Conservation (phyloP, 2,329 filamentous ascomycete species). For the Pestalotiopsis fici region DNA sequence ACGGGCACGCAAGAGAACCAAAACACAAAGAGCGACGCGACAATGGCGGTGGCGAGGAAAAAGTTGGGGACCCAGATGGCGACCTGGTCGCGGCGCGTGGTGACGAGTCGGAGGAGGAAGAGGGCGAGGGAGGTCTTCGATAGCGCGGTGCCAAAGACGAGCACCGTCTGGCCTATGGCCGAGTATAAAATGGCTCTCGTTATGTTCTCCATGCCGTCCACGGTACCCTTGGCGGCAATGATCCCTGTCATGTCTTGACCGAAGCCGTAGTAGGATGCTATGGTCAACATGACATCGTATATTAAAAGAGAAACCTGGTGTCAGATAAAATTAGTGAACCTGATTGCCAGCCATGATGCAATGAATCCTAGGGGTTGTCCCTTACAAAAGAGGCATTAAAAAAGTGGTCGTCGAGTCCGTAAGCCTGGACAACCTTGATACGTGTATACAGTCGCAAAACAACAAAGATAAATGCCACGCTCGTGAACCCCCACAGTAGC, state of each 20-base stretch:
- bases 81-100: background rate
- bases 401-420: conserved; percentile 9
- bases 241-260: background rate
- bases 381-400: conserved; percentile 9
- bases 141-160: conserved; percentile 1
- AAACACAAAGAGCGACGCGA: background rate
- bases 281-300: conserved; percentile 4
- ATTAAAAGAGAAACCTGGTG: background rate
- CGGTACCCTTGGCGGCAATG: background rate
- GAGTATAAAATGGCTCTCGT: conserved; percentile 4
- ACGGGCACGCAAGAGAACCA: conserved; percentile 3
- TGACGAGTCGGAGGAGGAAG: conserved; percentile 7
- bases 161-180: conserved; percentile 4
- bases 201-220: background rate
- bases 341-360: background rate
- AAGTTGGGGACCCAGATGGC: conserved; percentile 7
- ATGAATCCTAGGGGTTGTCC: too few species aligned
- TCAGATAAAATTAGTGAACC: background rate
- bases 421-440: conserved; percentile 2
- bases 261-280: conserved; percentile 3
- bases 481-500: conserved; percentile 1
- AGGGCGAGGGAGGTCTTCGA: background rate
- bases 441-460: conserved; percentile 4
- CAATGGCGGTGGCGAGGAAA: background rate
- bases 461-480: background rate